Evolutionary conservation across 2,329 filamentous ascomycete species (phyloP).

Genomic region (Colletotrichum scovillei): DNA sequence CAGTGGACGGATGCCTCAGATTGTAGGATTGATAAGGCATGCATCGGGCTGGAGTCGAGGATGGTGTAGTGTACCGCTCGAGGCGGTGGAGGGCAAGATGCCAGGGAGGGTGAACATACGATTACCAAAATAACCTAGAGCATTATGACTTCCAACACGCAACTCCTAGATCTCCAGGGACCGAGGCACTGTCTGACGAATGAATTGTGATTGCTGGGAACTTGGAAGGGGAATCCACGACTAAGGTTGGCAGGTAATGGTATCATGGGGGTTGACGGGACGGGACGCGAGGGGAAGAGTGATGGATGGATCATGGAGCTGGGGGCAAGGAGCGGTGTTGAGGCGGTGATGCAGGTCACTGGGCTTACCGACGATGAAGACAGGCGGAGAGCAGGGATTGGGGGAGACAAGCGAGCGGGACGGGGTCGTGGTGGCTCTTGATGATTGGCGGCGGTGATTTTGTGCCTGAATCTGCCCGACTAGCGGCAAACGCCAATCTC

Average conservation of each 20-base stretch:
- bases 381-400: slow-evolving; percentile 23
- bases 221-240: slow-evolving; percentile 1
- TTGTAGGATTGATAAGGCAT: slow-evolving; percentile 28
- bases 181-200: slow-evolving; percentile 13
- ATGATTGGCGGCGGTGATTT: slow-evolving; percentile 28
- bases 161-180: slow-evolving; percentile 17
- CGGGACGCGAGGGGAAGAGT: slow-evolving; percentile 17
- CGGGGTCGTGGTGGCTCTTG: slow-evolving; percentile 13
- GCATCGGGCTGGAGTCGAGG: slow-evolving; percentile 19
- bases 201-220: slow-evolving; percentile 16
- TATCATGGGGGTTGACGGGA: slow-evolving; percentile 25
- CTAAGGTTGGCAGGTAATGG: slow-evolving; percentile 10
- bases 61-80: not conserved
- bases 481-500: slow-evolving; percentile 35
- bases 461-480: slow-evolving; percentile 37
- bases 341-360: slow-evolving; percentile 36
- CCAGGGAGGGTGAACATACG: slow-evolving; percentile 23
- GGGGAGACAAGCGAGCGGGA: slow-evolving; percentile 7
- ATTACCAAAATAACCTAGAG: slow-evolving; percentile 33
- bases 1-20: slow-evolving; percentile 20
- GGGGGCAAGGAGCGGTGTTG: slow-evolving; percentile 34
- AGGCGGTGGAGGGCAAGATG: slow-evolving; percentile 29
- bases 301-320: slow-evolving; percentile 3
- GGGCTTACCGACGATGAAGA: slow-evolving; percentile 33
- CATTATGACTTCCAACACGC: slow-evolving; percentile 26